Evolutionary conservation across 495 filamentous ascomycete species (phyloP).

Genomic region (Daldinia childiae): DNA sequence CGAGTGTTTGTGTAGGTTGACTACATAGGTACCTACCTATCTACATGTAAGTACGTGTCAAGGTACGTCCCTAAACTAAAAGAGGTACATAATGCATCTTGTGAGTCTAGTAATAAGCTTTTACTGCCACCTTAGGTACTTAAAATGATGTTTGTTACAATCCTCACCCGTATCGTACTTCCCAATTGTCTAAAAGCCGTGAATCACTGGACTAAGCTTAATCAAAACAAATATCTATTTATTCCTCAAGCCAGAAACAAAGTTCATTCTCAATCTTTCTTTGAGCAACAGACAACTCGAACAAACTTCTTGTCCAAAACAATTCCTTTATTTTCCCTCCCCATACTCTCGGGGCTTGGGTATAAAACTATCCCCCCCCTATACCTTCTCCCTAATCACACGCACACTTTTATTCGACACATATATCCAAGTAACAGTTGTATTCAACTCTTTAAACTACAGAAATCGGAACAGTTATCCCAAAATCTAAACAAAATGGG

Average conservation of each 20-base stretch:
- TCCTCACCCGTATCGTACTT: neutral
- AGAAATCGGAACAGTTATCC: neutral
- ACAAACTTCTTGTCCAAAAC: neutral
- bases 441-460: neutral
- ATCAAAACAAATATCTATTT: neutral
- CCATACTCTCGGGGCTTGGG: neutral
- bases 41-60: no score
- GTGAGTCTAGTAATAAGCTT: no score
- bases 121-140: neutral
- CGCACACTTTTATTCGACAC: neutral
- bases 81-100: neutral
- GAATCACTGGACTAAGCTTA: neutral
- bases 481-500: neutral
- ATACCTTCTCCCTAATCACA: neutral
- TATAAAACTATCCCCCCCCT: neutral
- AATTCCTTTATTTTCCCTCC: neutral
- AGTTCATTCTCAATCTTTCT: neutral
- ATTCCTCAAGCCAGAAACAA: neutral
- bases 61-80: neutral
- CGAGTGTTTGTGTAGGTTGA: neutral
- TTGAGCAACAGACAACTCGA: neutral
- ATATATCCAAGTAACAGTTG: neutral
- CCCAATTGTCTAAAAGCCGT: neutral
- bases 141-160: neutral
- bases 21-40: no score